These are phyloP conservation scores for Aspergillus heteromorphus DNA, from an alignment of 495 filamentous ascomycete species.

Conservation along the genomic window DNA sequence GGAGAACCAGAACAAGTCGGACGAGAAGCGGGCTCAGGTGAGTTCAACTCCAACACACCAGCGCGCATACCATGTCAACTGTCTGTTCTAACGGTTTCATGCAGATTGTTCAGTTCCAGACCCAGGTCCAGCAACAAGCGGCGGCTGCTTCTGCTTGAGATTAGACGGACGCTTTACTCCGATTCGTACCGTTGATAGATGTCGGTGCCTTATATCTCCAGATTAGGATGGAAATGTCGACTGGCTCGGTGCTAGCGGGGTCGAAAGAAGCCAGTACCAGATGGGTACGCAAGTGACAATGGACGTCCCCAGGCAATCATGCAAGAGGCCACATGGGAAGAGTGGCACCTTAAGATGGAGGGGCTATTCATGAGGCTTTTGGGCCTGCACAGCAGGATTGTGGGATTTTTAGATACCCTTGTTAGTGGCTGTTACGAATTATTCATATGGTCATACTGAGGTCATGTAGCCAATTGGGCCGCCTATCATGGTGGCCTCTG, in stretches of 20 bases:
- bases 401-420: neutral
- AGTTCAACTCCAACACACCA: neutral
- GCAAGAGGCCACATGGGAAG: neutral
- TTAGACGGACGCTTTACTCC: neutral
- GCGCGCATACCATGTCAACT: neutral
- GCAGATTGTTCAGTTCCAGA: constrained; percentile 42
- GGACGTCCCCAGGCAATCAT: neutral
- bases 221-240: neutral
- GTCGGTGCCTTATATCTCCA: neutral
- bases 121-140: constrained; percentile 34
- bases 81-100: constrained; percentile 16
- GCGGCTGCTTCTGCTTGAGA: constrained; percentile 32
- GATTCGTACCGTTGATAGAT: neutral
- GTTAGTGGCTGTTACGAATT: neutral
- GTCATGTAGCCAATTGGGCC: neutral
- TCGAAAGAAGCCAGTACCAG: neutral
- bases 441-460: neutral
- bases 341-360: neutral
- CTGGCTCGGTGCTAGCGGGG: neutral
- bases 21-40: constrained; percentile 73
- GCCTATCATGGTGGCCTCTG: neutral
- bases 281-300: neutral
- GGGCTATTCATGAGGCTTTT: neutral
- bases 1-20: constrained; percentile 72
- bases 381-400: neutral